Evolutionary conservation across 2,329 filamentous ascomycete genomes (phyloP), one percentile per base, ranked within the genome.

Genomic region (Iodosphaeria phyllophila): DNA sequence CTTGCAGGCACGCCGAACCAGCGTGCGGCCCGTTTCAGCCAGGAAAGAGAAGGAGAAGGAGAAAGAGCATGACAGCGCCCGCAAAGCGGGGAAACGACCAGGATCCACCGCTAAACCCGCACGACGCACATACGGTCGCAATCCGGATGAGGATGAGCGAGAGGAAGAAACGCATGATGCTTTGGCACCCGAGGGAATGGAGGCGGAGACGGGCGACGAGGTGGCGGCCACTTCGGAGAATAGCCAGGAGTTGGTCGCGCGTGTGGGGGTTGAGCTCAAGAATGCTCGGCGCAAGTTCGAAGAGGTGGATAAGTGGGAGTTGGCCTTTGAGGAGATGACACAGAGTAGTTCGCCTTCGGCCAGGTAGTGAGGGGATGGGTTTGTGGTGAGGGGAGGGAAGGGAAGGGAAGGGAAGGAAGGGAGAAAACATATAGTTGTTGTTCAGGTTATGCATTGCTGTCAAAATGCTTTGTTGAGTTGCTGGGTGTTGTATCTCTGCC

Each of bases 241-340:
- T 38, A 47, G 50, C 34, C 38, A 47, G 39, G 35, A 46, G 35
- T 19, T 51, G 39, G 41, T 50, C 28, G 44, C 44, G 24, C 43
- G 50, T 5, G 41, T 58, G 23, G 50, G 58, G 13, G 46, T 60
- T 20, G 67, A 71, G 51, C 50, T 77, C 31, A 64, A 64, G 45
- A 52, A 57, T 24, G 64, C 67, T 20, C 55, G 55, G 7, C 58
- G 53, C 41, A 75, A 75, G 46, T 77, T 77, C 37, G 58, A 64
- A 42, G 71, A 76, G 46, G 72, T 77, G 20, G 72, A 77, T 42
- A 54, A 60, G 46, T 77, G 70, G 69, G 58, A 72, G 47, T 48
- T 77, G 31, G 66, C 69, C 25, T 77, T 65, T 44, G 72, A 77
- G 50, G 67, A 71, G 35, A 57, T 69, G 24, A 58, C 57, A 13